These are phyloP conservation scores for Zygosaccharomyces pseudobailii DNA, from an alignment of 1,139 yeast genomes.

Conservation along the genomic window DNA sequence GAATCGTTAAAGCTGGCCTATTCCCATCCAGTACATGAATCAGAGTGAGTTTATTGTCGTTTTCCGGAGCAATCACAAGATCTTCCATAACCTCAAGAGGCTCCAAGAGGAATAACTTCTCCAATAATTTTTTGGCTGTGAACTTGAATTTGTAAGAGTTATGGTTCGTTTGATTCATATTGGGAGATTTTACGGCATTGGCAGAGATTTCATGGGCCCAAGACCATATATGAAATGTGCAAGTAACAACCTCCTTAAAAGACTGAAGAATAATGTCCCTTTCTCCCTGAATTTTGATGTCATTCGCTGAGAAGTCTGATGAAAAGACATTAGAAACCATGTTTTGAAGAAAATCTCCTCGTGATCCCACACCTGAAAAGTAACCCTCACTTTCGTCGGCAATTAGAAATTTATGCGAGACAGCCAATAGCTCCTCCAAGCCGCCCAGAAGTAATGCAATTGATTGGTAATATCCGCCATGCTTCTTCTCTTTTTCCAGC, in stretches of 20 bases:
- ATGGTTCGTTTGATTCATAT: constrained; percentile 32
- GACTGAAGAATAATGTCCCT: constrained; percentile 55
- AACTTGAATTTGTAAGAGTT: constrained; percentile 67
- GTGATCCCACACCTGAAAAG: constrained; percentile 17
- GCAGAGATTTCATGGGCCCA: constrained; percentile 74
- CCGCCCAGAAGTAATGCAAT: constrained; percentile 57
- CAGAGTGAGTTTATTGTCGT: constrained; percentile 20
- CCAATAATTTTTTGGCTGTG: constrained; percentile 63
- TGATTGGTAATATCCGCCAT: constrained; percentile 29
- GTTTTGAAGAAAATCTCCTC: constrained; percentile 32
- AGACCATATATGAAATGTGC: constrained; percentile 62
- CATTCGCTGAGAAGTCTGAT: constrained; percentile 62
- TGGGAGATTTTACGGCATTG: constrained; percentile 51
- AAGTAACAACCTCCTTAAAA: constrained; percentile 54
- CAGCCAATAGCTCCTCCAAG: constrained; percentile 55
- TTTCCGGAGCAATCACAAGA: constrained; percentile 40
- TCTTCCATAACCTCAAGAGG: constrained; percentile 71
- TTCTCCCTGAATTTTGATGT: constrained; percentile 51
- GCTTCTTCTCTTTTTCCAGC: constrained; percentile 21
- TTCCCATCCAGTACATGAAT: constrained; percentile 78
- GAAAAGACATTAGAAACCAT: constrained; percentile 73
- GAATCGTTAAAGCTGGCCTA: constrained; percentile 69
- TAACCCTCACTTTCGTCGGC: constrained; percentile 30
- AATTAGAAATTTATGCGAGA: constrained; percentile 55
- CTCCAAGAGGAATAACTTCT: constrained; percentile 63